Base-by-base conservation (phyloP, 495 filamentous ascomycete species). In the Talaromyces trachyspermus region DNA sequence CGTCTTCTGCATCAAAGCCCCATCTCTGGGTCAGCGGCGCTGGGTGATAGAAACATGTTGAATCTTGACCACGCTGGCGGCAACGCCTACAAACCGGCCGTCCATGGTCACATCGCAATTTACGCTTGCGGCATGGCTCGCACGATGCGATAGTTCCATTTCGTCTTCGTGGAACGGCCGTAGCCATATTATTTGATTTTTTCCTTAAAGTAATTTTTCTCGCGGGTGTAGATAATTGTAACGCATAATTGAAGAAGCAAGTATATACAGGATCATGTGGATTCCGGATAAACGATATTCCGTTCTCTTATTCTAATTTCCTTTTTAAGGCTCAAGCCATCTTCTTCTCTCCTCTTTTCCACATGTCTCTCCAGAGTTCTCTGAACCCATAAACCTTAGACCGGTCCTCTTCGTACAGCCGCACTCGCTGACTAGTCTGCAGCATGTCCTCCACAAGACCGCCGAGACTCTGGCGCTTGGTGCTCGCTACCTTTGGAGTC, bases 351-450 rank as follows among this genome's bases (percentile, higher is more conserved):
- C 24, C 39, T 24, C 39, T 11, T 26, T 64, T 63, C 39, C 71
- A 69, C 58, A 81, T 56, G 70, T 95, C 91, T 55, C 75, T 75
- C 89, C 88, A 95, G 54, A 95, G 82, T 57, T 97, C 79, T 58
- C 75, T 84, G 49, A 95, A 81, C 26, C 91, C 91, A 70, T 96
- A 97, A 2, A 63, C 64, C 56, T 81, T 68, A 17, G 80, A 77
- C 56, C 76, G 74, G 50, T 77, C 69, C 45, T 84, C 81, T 52
- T 95, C 90, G 57, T 84, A 82, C 17, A 94, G 74, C 44, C 62
- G 75, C 6, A 66, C 72, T 14, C 68, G 71, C 43, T 76, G 68
- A 0, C 66, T 72, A 3, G 68, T 73, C 0, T 66, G 61, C 3
- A 85, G 66, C 22, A 71, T 68, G 41, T 79, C 74, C 18, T 36